phyloP scores from a whole-genome alignment of 371 early-diverging fungal species.

The Cokeromyces recurvatus region DNA sequence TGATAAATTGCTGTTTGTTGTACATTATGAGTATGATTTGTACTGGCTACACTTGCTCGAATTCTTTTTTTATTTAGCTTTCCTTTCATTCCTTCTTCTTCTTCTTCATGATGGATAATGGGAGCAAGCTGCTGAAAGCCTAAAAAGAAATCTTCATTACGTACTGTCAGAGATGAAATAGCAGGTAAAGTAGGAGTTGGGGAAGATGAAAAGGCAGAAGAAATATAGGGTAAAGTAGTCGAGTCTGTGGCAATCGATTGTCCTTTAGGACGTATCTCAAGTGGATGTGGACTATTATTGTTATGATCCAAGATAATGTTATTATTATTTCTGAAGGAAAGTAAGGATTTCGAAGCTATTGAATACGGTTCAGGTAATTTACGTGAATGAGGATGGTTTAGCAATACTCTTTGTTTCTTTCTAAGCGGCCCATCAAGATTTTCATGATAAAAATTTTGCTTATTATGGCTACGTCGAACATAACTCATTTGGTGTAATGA shows the following conservation, averaged over 20 bases:
- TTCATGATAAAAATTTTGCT: too few relatives aligned
- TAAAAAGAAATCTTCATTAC: too few relatives aligned
- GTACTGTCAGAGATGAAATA: conserved; percentile 16
- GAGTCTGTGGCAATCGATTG: too few relatives aligned
- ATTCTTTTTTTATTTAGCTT: background rate
- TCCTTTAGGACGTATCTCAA: too few relatives aligned
- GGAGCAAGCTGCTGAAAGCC: too few relatives aligned
- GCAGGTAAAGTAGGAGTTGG: conserved; percentile 17
- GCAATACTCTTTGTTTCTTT: conserved; percentile 35
- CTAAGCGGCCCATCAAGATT: conserved; percentile 21
- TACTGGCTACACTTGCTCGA: conserved; percentile 1
- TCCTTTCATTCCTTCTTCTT: too few relatives aligned
- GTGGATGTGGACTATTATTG: background rate
- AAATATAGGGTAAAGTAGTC: conserved; percentile 15
- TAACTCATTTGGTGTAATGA: too few relatives aligned
- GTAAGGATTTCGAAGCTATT: too few relatives aligned
- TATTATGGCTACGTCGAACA: too few relatives aligned
- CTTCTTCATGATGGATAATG: too few relatives aligned
- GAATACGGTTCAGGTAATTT: conserved; percentile 31
- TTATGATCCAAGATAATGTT: background rate
- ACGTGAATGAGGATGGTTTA: conserved; percentile 23
- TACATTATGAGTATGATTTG: conserved; percentile 1
- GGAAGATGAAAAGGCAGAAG: conserved; percentile 12
- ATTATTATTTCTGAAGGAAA: conserved; percentile 5
- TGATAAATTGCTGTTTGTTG: conserved; percentile 7